Evolutionary conservation across 345 rosid species (phyloP).

Genomic region (Fremontodendron californicum): DNA sequence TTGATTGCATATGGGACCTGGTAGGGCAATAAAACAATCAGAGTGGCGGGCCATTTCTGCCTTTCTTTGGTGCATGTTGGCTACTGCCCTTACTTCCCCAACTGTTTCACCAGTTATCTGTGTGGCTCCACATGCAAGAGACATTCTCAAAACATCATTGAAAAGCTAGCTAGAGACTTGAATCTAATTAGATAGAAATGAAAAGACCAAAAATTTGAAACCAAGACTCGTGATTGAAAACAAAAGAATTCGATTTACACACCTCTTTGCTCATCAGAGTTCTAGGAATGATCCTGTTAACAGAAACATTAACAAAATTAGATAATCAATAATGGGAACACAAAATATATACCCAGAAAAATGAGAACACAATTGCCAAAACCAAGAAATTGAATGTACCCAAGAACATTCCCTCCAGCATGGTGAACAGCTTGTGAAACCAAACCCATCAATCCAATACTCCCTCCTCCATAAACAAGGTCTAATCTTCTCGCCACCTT

Average conservation of each 20-base stretch:
- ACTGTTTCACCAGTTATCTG: slow-evolving; percentile 74
- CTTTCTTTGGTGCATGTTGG: slow-evolving; percentile 96
- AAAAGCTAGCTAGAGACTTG: background rate
- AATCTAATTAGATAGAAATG: slow-evolving; percentile 21
- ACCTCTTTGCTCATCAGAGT: slow-evolving; percentile 94
- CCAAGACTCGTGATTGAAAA: background rate
- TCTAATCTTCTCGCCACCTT: slow-evolving; percentile 67
- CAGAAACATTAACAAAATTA: background rate
- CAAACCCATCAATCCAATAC: slow-evolving; percentile 88
- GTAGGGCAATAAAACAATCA: slow-evolving; percentile 91
- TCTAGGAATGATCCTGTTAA: slow-evolving; percentile 69
- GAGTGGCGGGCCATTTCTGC: slow-evolving; percentile 96
- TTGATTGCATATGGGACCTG: slow-evolving; percentile 48
- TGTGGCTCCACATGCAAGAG: background rate
- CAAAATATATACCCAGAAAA: background rate
- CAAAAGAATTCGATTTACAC: background rate
- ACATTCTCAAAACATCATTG: slow-evolving; percentile 3
- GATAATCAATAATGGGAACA: background rate
- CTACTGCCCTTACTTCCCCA: slow-evolving; percentile 83
- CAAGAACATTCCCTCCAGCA: slow-evolving; percentile 83
- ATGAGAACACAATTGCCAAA: background rate
- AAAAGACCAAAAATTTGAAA: slow-evolving; percentile 11
- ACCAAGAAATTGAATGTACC: slow-evolving; percentile 35
- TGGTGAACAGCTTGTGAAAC: slow-evolving; percentile 72
- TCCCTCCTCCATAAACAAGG: slow-evolving; percentile 97